phyloP scores from a whole-genome alignment of 495 filamentous ascomycete genomes.

The Xylaria curta region DNA sequence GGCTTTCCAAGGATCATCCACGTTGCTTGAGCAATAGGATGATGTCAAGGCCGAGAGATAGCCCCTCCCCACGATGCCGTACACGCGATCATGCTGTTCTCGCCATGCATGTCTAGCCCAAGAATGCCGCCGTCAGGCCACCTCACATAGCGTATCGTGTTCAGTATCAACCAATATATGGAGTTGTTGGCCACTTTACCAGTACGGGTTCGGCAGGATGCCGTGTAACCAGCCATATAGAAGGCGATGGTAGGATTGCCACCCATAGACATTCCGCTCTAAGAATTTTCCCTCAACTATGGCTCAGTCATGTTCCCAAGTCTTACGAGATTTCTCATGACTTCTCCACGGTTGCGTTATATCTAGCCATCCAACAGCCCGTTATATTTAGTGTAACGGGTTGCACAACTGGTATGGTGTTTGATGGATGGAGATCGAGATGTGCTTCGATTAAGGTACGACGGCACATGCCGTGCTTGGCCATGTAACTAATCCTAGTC shows the following conservation, averaged over 20 bases:
- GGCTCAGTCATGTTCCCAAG: not conserved
- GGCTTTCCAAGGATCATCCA: constrained; percentile 3
- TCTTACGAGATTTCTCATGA: not conserved
- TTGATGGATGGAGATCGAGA: not conserved
- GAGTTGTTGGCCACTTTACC: not conserved
- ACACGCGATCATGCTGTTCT: constrained; percentile 15
- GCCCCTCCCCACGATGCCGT: not conserved
- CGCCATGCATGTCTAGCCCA: constrained; percentile 4
- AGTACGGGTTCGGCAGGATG: constrained; percentile 10
- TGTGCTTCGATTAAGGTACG: not conserved
- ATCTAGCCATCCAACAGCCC: not conserved
- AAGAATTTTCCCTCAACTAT: not conserved
- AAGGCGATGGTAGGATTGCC: not conserved
- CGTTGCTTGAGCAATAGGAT: constrained; percentile 17
- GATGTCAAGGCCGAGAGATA: constrained; percentile 22
- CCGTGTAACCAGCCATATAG: constrained; percentile 4
- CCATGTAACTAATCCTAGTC: not conserved
- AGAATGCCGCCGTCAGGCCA: constrained; percentile 1
- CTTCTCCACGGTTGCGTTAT: not conserved
- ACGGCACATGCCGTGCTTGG: not conserved
- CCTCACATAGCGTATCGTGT: not conserved
- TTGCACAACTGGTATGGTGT: not conserved
- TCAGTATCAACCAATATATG: constrained; percentile 9
- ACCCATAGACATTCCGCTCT: not conserved
- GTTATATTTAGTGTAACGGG: not conserved